Percentiles rank a stretch among this genome's conserved stretches.
Evolutionary conservation across 2,329 filamentous ascomycete genomes (phyloP).

Genomic region (Fusarium acutatum): DNA sequence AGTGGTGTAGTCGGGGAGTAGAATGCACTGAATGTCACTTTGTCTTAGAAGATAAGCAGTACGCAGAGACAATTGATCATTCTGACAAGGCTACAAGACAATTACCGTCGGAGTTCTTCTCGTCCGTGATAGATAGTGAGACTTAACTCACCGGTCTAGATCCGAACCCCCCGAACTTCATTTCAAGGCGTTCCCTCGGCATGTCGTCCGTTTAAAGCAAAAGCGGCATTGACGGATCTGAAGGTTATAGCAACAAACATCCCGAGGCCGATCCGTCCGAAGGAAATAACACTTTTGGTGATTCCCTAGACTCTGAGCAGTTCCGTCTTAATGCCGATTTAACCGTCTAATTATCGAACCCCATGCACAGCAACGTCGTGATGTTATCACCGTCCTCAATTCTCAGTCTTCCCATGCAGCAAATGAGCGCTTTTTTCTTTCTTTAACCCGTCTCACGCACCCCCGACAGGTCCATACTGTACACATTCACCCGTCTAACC

Average conservation of each 20-base stretch:
- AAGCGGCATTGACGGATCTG: neutral
- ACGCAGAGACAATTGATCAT: neutral
- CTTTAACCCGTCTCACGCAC: neutral
- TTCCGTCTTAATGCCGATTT: conserved; percentile 6
- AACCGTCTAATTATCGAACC: neutral
- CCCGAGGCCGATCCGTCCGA: conserved; percentile 13
- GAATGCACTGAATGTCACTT: neutral
- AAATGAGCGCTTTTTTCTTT: neutral
- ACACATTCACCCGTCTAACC: neutral
- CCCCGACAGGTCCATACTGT: neutral
- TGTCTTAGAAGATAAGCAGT: neutral
- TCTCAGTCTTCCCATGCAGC: neutral
- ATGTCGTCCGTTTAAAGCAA: neutral
- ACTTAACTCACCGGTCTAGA: conserved; percentile 7
- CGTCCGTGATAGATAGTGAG: neutral
- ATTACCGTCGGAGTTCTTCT: neutral
- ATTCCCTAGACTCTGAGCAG: neutral
- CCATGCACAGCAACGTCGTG: neutral
- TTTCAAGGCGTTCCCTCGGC: conserved; percentile 1
- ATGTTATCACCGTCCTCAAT: neutral
- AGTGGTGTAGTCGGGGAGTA: neutral
- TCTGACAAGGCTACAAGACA: conserved; percentile 5
- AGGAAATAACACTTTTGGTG: neutral
- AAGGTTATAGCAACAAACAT: neutral
- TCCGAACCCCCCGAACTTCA: conserved; percentile 23